A percentile compares a stretch with the other conserved stretches of the same genome.
Conservation (phyloP, 1,284 basidiomycete species). For the Cryptococcus neoformans region DNA sequence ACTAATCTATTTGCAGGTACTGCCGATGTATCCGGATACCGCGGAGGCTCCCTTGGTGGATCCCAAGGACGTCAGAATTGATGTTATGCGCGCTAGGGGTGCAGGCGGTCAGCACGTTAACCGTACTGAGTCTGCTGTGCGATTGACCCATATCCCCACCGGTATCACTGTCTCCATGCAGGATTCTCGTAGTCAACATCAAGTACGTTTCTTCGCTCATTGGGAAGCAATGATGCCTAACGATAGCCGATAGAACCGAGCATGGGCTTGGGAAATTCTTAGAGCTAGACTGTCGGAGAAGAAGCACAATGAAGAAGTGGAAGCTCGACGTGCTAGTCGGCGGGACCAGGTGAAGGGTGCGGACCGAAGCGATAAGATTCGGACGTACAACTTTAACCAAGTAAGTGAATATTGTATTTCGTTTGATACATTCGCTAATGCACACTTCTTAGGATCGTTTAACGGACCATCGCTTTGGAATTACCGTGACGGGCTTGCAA, state of each 20-base stretch:
- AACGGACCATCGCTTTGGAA: conserved; percentile 83
- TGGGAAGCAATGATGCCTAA: not conserved
- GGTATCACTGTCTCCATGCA: conserved; percentile 98
- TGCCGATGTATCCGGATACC: conserved; percentile 68
- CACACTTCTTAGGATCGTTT: conserved; percentile 66
- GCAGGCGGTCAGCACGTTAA: conserved; percentile 99
- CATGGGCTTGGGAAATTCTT: conserved; percentile 83
- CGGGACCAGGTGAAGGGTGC: conserved; percentile 71
- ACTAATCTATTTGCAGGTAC: conserved; percentile 56
- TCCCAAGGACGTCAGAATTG: conserved; percentile 81
- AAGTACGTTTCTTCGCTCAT: conserved; percentile 53
- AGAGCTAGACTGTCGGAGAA: conserved; percentile 75
- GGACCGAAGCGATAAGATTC: conserved; percentile 85
- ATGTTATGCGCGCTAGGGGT: conserved; percentile 92
- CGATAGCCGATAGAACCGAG: conserved; percentile 63
- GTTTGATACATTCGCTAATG: not conserved
- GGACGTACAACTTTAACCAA: conserved; percentile 91
- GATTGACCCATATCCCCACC: conserved; percentile 88
- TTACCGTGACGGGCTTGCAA: conserved; percentile 69
- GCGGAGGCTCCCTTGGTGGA: conserved; percentile 59
- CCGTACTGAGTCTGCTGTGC: conserved; percentile 97
- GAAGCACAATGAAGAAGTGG: conserved; percentile 67
- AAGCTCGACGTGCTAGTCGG: conserved; percentile 65
- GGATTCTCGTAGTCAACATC: conserved; percentile 94
- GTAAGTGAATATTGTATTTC: conserved; percentile 46